Base-by-base conservation (phyloP, 1,139 yeast species). In the Debaryomyces coudertii region DNA sequence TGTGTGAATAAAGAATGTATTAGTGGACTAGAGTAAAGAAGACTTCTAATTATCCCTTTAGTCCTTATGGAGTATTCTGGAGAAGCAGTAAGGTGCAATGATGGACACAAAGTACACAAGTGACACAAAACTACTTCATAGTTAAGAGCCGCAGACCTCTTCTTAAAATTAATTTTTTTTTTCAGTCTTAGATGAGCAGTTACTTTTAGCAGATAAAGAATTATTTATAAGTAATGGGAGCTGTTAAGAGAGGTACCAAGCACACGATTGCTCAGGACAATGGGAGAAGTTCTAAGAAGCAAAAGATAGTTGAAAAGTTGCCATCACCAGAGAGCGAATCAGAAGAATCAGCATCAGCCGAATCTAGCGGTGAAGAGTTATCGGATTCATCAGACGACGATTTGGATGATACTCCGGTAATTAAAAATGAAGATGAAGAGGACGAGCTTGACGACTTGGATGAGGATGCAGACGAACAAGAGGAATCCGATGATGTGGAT, bases 221-320 rank as follows among this genome's bases (percentile, higher is more conserved):
- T n/a, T 20, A 29, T 20, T 18, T 20, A 38, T n/a, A 14, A 41
- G 29, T 9, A 35, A 62, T 56, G 62, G 73, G 65, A 51, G 51
- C 58, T 35, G 59, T 60, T 55, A 61, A 58, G 33, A 69, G 65
- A 56, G 71, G 75, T 18, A 56, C 56, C 44, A 72, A 72, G 56
- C 69, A 77, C 53, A 44, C 61, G 9, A 61, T 68, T 20, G 50
- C 58, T 31, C 62, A 58, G 43, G 51, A 50, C 34, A 51, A 52
- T 22, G 49, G 46, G 35, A 53, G 51, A n/a, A 49, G 38, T 25
- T 14, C 53, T 20, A 71, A 71, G 57, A 69, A 65, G 55, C 55
- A 64, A 37, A 72, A 69, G 55, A 41, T 48, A 7, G 45, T 43
- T 18, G 44, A 54, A 22, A 52, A 53, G 35, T 49, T 53, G 45